Evolutionary conservation across 2,329 filamentous ascomycete species (phyloP).

Genomic region (Epichloe festucae): DNA sequence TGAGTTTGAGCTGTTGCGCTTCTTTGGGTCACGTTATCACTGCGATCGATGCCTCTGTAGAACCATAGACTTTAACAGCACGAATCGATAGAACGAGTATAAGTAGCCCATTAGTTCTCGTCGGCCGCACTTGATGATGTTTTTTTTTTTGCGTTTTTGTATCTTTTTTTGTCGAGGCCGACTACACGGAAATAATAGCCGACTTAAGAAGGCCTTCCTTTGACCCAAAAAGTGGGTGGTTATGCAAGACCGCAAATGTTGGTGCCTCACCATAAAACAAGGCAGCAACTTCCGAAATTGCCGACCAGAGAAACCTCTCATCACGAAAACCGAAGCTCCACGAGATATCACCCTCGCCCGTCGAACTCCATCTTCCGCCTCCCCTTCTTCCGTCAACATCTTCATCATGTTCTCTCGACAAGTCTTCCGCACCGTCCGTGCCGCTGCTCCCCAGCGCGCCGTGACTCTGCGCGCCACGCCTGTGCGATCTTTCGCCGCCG

Average conservation of each 20-base stretch:
- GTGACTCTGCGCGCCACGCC: conserved; percentile 30
- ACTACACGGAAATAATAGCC: not conserved
- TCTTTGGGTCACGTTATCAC: not conserved
- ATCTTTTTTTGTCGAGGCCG: too few species aligned
- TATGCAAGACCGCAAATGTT: conserved; percentile 8
- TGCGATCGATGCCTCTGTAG: not conserved
- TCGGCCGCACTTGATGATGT: too few species aligned
- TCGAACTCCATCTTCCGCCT: conserved; percentile 11
- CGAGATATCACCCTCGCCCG: conserved; percentile 14
- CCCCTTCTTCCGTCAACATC: conserved; percentile 6
- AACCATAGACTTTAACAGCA: not conserved
- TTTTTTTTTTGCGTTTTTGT: not conserved
- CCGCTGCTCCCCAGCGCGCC: conserved; percentile 48
- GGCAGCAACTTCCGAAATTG: conserved; percentile 31
- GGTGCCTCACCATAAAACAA: conserved; percentile 24
- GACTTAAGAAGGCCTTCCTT: not conserved
- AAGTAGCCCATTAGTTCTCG: not conserved
- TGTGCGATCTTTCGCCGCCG: conserved; percentile 65
- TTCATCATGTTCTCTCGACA: conserved; percentile 47
- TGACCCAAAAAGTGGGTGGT: not conserved
- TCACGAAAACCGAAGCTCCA: conserved; percentile 17
- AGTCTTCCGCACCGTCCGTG: conserved; percentile 41
- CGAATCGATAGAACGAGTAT: not conserved
- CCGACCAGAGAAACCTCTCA: conserved; percentile 26
- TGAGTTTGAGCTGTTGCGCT: not conserved